A percentile compares a stretch with the other conserved stretches of the same genome.
These are phyloP conservation scores for Zasmidium angulare DNA, from an alignment of 2,329 filamentous ascomycete genomes.

Conservation along the genomic window DNA sequence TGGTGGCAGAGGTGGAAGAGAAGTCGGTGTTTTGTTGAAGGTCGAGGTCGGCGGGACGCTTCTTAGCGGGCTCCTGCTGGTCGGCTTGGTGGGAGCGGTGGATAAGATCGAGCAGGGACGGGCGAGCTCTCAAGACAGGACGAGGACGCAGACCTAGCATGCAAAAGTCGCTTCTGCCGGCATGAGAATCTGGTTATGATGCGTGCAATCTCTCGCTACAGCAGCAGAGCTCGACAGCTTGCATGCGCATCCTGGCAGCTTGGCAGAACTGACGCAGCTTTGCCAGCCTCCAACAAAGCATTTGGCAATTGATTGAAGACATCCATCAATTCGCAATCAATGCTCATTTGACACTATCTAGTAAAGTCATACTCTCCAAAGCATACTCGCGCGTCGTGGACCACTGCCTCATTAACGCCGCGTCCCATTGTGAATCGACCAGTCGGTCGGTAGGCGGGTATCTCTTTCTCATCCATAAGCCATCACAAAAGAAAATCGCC, in stretches of 20 bases:
- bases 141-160: slow-evolving; percentile 57
- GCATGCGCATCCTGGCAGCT: neutral
- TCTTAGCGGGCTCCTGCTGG: neutral
- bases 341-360: neutral
- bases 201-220: neutral
- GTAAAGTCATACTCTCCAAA: neutral
- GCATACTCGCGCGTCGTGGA: neutral
- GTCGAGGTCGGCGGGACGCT: neutral
- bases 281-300: neutral
- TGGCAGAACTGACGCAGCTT: neutral
- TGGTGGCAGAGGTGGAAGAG: slow-evolving; percentile 6
- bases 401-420: neutral
- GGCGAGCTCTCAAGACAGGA: slow-evolving; percentile 59
- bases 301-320: neutral
- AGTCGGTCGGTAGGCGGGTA: neutral
- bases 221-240: neutral
- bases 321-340: neutral
- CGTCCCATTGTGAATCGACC: neutral
- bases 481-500: neutral
- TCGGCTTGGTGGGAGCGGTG: slow-evolving; percentile 38
- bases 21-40: slow-evolving; percentile 8
- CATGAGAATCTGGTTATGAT: neutral
- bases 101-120: slow-evolving; percentile 64
- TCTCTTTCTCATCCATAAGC: neutral
- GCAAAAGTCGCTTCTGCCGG: slow-evolving; percentile 14